These are phyloP conservation scores for Nannochloropsis salina DNA, from an alignment of 108 stramenopile species.

Conservation along the genomic window DNA sequence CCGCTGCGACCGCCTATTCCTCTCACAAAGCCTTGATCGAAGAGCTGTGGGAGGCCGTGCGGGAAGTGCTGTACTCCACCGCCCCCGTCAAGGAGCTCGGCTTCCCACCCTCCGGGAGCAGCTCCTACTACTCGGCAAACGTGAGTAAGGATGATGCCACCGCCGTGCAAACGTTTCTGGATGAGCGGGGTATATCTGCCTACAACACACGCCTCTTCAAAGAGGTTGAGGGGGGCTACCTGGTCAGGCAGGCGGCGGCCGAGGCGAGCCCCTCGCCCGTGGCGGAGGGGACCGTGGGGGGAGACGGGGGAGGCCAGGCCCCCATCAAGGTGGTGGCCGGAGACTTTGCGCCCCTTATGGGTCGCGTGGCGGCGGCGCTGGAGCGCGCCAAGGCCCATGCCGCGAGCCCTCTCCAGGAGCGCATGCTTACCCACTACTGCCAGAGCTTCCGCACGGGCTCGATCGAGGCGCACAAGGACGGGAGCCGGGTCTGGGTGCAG, in stretches of 20 bases:
- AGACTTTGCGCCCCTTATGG: constrained; percentile 3
- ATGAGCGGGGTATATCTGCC: background rate
- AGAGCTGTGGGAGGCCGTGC: background rate
- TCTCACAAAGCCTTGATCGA: background rate
- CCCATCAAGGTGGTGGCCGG: constrained; percentile 3
- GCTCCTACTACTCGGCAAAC: constrained; percentile 21
- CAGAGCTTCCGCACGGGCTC: background rate
- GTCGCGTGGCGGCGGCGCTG: background rate
- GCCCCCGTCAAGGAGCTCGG: constrained; percentile 12
- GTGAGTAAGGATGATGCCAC: background rate
- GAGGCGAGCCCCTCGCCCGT: background rate
- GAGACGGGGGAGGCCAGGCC: background rate
- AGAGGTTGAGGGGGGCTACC: background rate
- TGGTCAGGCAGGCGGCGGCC: background rate
- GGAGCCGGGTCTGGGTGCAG: constrained; percentile 12
- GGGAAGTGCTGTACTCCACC: constrained; percentile 21
- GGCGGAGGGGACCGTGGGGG: background rate
- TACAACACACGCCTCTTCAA: constrained; percentile 26
- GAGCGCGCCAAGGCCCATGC: constrained; percentile 17
- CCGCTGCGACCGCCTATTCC: background rate
- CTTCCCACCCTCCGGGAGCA: background rate
- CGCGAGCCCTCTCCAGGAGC: background rate
- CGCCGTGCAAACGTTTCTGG: background rate
- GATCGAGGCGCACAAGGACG: constrained; percentile 21
- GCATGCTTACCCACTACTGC: constrained; percentile 18